phyloP scores from a whole-genome alignment of 2,329 filamentous ascomycete species.

The Cercospora zeae-maydis region DNA sequence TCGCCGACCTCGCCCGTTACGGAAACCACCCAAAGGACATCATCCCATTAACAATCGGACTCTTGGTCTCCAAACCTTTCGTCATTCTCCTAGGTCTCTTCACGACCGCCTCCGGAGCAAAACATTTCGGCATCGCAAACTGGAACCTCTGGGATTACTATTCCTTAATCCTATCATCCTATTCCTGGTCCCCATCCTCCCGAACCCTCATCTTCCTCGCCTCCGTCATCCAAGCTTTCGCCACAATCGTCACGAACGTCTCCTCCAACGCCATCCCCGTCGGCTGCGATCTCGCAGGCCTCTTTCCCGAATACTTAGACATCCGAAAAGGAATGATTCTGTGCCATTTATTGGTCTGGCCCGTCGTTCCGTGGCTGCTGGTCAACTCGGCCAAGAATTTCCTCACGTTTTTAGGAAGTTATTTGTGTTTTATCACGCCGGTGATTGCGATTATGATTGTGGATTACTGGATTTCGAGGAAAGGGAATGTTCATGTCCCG shows the following conservation, averaged over 20 bases:
- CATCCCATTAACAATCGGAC: conserved; percentile 36
- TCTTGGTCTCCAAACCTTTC: conserved; percentile 40
- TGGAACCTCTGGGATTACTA: conserved; percentile 50
- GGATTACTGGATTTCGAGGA: conserved; percentile 41
- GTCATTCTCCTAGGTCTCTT: conserved; percentile 43
- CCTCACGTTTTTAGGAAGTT: conserved; percentile 44
- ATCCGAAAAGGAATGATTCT: conserved; percentile 45
- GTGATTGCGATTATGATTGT: conserved; percentile 41
- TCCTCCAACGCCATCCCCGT: conserved; percentile 43
- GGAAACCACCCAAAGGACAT: conserved; percentile 33
- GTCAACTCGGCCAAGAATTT: conserved; percentile 42
- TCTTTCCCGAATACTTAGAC: conserved; percentile 44
- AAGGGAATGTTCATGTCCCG: conserved; percentile 43
- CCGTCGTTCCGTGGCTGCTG: conserved; percentile 45
- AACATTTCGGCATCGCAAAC: conserved; percentile 38
- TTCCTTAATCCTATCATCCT: conserved; percentile 37
- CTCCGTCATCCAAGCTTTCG: conserved; percentile 37
- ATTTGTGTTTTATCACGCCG: conserved; percentile 44
- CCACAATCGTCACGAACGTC: conserved; percentile 45
- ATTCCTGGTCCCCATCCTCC: conserved; percentile 36
- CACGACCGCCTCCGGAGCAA: conserved; percentile 39
- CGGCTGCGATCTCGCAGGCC: conserved; percentile 42
- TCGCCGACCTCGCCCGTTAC: conserved; percentile 44
- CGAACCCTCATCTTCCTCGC: conserved; percentile 43
- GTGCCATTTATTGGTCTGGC: conserved; percentile 38